Evolutionary conservation across 2,329 filamentous ascomycete species (phyloP), one percentile per base, ranked within the genome.

Genomic region (Akanthomyces dipterigenus): DNA sequence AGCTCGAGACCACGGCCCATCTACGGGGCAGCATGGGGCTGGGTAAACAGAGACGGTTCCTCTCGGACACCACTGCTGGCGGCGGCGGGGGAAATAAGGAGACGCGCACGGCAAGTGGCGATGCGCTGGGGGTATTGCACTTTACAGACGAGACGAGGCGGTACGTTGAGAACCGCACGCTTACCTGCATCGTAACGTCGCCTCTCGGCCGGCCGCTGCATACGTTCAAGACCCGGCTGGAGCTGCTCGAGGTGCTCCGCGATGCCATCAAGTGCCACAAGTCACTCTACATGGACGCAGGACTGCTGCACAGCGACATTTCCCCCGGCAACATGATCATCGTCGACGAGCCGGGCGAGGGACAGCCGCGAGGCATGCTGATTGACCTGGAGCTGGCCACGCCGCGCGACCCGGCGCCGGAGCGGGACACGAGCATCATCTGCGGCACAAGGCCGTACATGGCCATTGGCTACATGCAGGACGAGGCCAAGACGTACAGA

Each of bases 361-460:
- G 22, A 14, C 49, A 60, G 12, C 55, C 60, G 1, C 57, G 36
- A 12, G 65, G 66, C 6, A 53, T 65, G 3, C 49, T 68, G n/a
- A 65, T 68, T 24, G 64, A 68, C 57, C 60, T 68, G 9, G 66
- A 66, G 57, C 62, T 55, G 18, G 64, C 65, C 42, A 61, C 53
- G 48, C 36, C 64, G n/a, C 53, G 64, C 31, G 31, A 45, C 20
- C 57, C 62, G 42, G 63, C 31, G 42, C 20, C 26, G 26, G 63
- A 42, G 26, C 51, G 43, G 48, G 49, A 60, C 36, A 16, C 16
- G 9, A 18, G 34, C 11, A 63, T 64, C 31, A 61, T 42, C n/a
- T 28, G 46, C 36, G 65, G 65, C 60, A 67, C 65, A 2, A 60
- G 45, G 20, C 60, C 57, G 3, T 71, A 69, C 36, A 70, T 71